Conservation (phyloP, 2,329 filamentous ascomycete species). For the Paraphaeosphaeria minitans region DNA sequence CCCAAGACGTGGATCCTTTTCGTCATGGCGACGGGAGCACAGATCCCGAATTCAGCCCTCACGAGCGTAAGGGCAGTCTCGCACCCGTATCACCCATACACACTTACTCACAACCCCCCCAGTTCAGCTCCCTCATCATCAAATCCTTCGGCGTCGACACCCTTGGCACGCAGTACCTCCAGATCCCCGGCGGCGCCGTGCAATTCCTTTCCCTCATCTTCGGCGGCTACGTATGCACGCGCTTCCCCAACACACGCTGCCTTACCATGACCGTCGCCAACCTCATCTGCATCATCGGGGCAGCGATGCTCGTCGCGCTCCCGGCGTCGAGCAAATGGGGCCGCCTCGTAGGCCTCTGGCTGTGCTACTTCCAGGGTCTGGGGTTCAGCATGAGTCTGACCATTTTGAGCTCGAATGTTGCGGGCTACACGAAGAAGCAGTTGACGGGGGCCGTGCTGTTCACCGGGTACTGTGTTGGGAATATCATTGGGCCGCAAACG, state of each 20-base stretch:
- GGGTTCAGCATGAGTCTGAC: constrained; percentile 61
- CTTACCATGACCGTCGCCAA: constrained; percentile 63
- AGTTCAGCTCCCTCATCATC: constrained; percentile 57
- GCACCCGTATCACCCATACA: background rate
- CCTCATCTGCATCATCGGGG: constrained; percentile 59
- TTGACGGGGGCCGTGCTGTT: constrained; percentile 58
- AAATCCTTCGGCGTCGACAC: constrained; percentile 83
- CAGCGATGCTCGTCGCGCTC: constrained; percentile 58
- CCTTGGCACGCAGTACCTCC: constrained; percentile 75
- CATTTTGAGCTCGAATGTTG: constrained; percentile 59
- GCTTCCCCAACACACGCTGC: constrained; percentile 59
- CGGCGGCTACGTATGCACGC: constrained; percentile 52
- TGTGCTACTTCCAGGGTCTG: constrained; percentile 61
- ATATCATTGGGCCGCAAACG: constrained; percentile 61
- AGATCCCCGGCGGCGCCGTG: constrained; percentile 64
- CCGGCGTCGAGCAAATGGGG: constrained; percentile 61
- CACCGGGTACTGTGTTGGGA: constrained; percentile 60
- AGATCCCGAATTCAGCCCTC: constrained; percentile 62
- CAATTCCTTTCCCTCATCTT: constrained; percentile 60
- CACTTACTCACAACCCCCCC: background rate
- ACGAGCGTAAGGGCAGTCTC: constrained; percentile 48
- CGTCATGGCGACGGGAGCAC: constrained; percentile 54
- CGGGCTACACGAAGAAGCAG: constrained; percentile 62
- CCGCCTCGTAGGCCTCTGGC: constrained; percentile 61
- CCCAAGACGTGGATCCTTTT: constrained; percentile 62